Conservation (phyloP, 257 asterid species). For the Penstemon barbatus region DNA sequence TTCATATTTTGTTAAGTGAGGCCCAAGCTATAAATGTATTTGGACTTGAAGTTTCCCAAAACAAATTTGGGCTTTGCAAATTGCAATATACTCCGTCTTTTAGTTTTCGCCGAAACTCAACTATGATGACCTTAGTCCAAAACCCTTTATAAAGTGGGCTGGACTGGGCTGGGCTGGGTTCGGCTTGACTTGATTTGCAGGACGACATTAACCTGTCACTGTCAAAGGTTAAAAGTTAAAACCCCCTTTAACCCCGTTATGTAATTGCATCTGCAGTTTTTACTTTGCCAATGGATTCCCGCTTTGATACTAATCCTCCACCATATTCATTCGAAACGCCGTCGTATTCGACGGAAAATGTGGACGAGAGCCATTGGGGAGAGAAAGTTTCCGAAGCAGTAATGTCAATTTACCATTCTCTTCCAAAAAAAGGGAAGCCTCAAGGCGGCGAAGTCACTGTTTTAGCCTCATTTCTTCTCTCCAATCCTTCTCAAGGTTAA, state of each 20-base stretch:
- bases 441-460: constrained; percentile 98
- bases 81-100: no score
- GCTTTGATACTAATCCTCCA: constrained; percentile 29
- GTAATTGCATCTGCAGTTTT: no score
- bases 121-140: no score
- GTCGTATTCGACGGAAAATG: constrained; percentile 29
- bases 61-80: no score
- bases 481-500: constrained; percentile 66
- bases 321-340: constrained; percentile 19
- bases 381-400: constrained; percentile 61
- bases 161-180: no score
- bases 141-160: no score
- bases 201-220: no score
- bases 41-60: no score
- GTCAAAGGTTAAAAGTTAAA: background rate
- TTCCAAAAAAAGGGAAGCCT: constrained; percentile 92
- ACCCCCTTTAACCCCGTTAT: background rate
- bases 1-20: no score
- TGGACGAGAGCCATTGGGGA: constrained; percentile 44
- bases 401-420: constrained; percentile 46
- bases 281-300: constrained; percentile 29
- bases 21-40: no score
- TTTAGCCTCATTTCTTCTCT: constrained; percentile 79
- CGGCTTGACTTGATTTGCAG: no score
- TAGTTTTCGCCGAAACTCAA: no score